Evolutionary conservation across 495 filamentous ascomycete species (phyloP), one percentile per base, ranked within the genome.

Genomic region (Acidomyces sp.): DNA sequence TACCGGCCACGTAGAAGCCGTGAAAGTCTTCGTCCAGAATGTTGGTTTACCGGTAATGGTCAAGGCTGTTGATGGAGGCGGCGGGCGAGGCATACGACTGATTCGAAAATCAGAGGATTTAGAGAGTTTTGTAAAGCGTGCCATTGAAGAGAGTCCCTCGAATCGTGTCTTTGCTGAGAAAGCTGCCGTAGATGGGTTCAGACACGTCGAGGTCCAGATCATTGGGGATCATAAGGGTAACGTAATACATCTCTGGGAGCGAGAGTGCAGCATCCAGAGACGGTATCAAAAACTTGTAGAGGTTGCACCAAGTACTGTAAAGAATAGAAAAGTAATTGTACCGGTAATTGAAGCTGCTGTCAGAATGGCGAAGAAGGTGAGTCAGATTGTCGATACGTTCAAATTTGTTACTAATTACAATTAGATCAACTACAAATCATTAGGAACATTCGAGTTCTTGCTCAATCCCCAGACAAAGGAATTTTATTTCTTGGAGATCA

Each of bases 1-100:
- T 4, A 72, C 67, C 0, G 51, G 52, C 15, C 46, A 57, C 16
- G 40, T 66, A 6, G 52, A 56, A 11, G 61, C 61, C 12, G 59
- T 69, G 1, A 48, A 53, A 5, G 31, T 32, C 0, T 77, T 77
- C 48, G 69, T 65, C 3, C 41, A 50, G 1, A 27, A 54, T 31
- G 53, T 66, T 15, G 65, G 68, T 1, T 70, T 70, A 33, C 74
- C 74, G 0, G 62, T 78, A 24, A 73, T 78, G 64, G 61, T 77
- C 27, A 63, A 63, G 38, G 60, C 60, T 18, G 55, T 62, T 19
- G 60, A 61, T 43, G 60, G 60, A 5, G 60, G 60, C 13, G 60
- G 60, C 7, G 60, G 60, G 13, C 38, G 58, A 19, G 60, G 60
- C n/a, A 63, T 63, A 16, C 43, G 60, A 26, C 45, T 63, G 12